phyloP scores from a whole-genome alignment of 169 alveolate species.

The Cytauxzoon felis region DNA sequence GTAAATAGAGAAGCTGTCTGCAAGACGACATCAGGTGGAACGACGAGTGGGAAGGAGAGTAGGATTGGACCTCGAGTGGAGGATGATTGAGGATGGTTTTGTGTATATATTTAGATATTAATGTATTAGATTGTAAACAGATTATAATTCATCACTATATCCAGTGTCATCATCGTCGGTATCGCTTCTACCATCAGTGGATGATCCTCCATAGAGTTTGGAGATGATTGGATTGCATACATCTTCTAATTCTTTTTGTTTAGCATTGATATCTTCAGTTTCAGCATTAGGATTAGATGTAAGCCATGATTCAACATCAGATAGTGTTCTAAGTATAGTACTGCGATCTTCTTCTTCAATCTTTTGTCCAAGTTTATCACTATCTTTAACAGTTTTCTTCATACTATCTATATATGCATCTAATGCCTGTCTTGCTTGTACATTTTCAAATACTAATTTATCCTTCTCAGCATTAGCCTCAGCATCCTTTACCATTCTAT shows the following conservation, averaged over 20 bases:
- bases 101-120: too few relatives aligned
- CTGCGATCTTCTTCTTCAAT: constrained; percentile 87
- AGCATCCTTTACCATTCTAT: constrained; percentile 92
- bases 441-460: constrained; percentile 86
- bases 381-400: constrained; percentile 90
- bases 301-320: constrained; percentile 90
- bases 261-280: constrained; percentile 88
- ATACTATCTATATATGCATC: constrained; percentile 89
- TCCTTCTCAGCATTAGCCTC: constrained; percentile 94
- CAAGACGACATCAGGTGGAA: too few relatives aligned
- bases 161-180: constrained; percentile 48
- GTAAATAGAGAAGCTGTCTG: too few relatives aligned
- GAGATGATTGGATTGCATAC: constrained; percentile 92
- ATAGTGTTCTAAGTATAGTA: constrained; percentile 81
- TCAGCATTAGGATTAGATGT: constrained; percentile 88
- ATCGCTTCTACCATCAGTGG: too few relatives aligned
- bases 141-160: constrained; percentile 52
- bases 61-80: too few relatives aligned
- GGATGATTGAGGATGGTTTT: too few relatives aligned
- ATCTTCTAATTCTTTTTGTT: constrained; percentile 88
- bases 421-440: constrained; percentile 90
- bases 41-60: too few relatives aligned
- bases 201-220: constrained; percentile 78
- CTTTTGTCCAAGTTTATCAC: constrained; percentile 89
- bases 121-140: too few relatives aligned